phyloP scores from a whole-genome alignment of 208 protist genomes.

The Vickermania ingenoplastis region DNA sequence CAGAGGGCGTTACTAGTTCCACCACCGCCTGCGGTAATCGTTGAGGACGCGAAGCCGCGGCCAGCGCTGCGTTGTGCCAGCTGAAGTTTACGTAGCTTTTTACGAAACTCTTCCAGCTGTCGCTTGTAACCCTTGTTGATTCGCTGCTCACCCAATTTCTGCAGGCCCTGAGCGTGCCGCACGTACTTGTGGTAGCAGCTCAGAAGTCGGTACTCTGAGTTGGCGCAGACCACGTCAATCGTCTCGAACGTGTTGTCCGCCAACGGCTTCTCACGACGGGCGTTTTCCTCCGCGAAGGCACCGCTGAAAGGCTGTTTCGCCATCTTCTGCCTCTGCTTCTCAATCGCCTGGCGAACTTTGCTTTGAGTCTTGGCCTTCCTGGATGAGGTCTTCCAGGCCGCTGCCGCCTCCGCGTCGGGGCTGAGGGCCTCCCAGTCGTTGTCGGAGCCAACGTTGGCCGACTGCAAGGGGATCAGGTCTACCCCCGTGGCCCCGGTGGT shows the following conservation, averaged over 20 bases:
- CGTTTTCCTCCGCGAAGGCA: neutral
- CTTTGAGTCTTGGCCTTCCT: too few species aligned
- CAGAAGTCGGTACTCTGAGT: slow-evolving; percentile 57
- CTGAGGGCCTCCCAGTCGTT: too few species aligned
- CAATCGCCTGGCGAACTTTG: too few species aligned
- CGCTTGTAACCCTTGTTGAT: slow-evolving; percentile 4
- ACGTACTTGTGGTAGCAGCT: slow-evolving; percentile 58
- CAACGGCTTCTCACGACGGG: neutral
- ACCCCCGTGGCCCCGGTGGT: too few species aligned
- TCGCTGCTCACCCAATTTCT: slow-evolving; percentile 40
- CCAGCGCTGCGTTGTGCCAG: neutral
- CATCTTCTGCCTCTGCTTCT: too few species aligned
- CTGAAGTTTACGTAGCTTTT: neutral
- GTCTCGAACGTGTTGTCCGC: slow-evolving; percentile 37
- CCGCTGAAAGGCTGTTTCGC: too few species aligned
- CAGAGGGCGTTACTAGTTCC: neutral
- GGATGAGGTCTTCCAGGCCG: too few species aligned
- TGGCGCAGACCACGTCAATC: slow-evolving; percentile 50
- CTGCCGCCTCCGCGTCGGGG: too few species aligned
- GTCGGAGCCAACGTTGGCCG: too few species aligned
- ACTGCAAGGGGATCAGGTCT: too few species aligned
- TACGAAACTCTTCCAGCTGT: neutral
- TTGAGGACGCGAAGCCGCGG: neutral
- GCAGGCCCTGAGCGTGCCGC: slow-evolving; percentile 39
- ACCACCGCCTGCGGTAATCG: neutral